Base-by-base conservation (phyloP, 495 filamentous ascomycete species). In the Penicillium macrosclerotiorum region DNA sequence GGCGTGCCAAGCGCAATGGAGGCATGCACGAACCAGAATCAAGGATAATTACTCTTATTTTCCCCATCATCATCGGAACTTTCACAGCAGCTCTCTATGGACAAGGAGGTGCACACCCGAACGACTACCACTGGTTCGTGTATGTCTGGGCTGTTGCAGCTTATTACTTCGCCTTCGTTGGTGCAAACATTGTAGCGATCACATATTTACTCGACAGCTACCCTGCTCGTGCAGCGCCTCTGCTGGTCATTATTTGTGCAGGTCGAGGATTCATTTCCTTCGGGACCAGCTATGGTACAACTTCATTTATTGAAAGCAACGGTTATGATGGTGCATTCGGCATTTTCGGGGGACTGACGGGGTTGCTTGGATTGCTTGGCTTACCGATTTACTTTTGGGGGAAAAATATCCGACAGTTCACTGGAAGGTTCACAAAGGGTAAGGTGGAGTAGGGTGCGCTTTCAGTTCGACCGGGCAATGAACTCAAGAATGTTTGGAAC, bases 161-260 rank as follows among this genome's bases (percentile, higher is more conserved):
- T 0, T 67, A 67, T 20, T 68, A 65, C 17, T 71, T 73, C 44
- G 45, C 45, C 35, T 71, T 71, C 35, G 57, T 73, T 2, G 66
- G 64, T 1, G 61, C 63, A 9, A 68, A 69, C 25, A 67, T 70
- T 31, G 63, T 64, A 7, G 66, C 61, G 5, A 66, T 68, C 30
- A 71, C 59, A 8, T 70, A 67, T 36, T 42, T 68, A 4, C 45
- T 73, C 4, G 69, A 73, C 18, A 58, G 59, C 6, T 71, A 68
- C 35, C 66, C 68, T 1, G 57, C 57, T 0, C 52, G 63, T 3
- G 59, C 69, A 12, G 63, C 59, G 5, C 61, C 67, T 1, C 27
- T 73, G 18, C 29, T 73, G 26, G 60, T 71, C 3, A 58, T 71
- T 26, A 62, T 73, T 35, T 71, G 66, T 49, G 67, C 69, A 12